These are phyloP conservation scores for Aspergillus pseudoterreus DNA, from an alignment of 2,329 filamentous ascomycete species.

Conservation along the genomic window DNA sequence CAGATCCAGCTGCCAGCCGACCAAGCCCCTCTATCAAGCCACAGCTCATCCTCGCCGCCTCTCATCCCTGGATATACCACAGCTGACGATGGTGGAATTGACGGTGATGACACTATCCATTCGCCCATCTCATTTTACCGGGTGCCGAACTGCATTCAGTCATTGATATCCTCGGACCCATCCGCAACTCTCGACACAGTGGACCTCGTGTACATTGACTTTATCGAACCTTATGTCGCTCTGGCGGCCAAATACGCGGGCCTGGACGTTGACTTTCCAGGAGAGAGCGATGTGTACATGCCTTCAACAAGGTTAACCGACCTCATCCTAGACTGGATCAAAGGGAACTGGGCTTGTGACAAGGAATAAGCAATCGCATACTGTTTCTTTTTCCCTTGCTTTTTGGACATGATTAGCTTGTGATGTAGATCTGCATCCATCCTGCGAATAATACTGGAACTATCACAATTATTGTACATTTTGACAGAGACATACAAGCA, in stretches of 20 bases:
- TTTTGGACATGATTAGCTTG: no score
- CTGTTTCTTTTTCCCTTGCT: background rate
- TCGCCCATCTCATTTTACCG: conserved; percentile 67
- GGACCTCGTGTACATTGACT: conserved; percentile 88
- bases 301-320: conserved; percentile 53
- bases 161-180: conserved; percentile 49
- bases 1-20: conserved; percentile 1
- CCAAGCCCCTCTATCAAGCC: conserved; percentile 27
- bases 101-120: conserved; percentile 90
- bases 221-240: conserved; percentile 78
- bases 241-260: conserved; percentile 65
- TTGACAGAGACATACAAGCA: background rate
- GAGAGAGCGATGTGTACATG: conserved; percentile 52
- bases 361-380: background rate
- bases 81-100: conserved; percentile 72
- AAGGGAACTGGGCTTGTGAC: conserved; percentile 50
- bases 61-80: conserved; percentile 81
- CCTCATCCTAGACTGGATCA: conserved; percentile 58
- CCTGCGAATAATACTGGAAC: background rate
- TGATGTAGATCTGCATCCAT: no score
- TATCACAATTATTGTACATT: conserved; percentile 14
- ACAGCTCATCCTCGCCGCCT: conserved; percentile 25
- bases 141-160: conserved; percentile 80
- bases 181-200: conserved; percentile 63
- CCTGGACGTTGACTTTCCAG: conserved; percentile 44